phyloP scores from a whole-genome alignment of 192 early-diverging fungal genomes.

The Phycomyces nitens region DNA sequence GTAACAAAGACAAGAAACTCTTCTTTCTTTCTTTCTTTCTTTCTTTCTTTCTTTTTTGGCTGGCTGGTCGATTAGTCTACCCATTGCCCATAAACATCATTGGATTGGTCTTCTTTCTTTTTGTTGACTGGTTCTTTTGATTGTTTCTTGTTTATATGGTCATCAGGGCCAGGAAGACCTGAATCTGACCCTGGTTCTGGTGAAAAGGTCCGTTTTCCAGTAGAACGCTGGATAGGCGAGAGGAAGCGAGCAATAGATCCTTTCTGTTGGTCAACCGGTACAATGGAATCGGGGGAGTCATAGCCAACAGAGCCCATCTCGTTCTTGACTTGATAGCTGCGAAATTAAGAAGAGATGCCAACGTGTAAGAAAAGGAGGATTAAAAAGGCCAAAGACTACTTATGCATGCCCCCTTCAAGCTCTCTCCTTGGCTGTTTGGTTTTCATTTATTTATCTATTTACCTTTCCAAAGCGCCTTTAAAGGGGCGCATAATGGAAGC shows the following conservation, averaged over 20 bases:
- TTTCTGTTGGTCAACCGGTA: conserved; percentile 41
- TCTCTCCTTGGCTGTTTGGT: background rate
- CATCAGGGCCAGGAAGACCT: too few relatives aligned
- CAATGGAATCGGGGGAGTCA: conserved; percentile 42
- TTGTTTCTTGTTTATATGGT: too few relatives aligned
- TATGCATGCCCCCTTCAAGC: too few relatives aligned
- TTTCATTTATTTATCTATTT: background rate
- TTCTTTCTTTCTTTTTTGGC: background rate
- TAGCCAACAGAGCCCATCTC: conserved; percentile 43
- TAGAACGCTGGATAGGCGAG: conserved; percentile 16
- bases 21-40: conserved; percentile 9
- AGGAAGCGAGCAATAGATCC: conserved; percentile 19
- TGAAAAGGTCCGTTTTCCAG: background rate
- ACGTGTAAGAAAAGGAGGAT: too few relatives aligned
- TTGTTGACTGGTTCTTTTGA: too few relatives aligned
- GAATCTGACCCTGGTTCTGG: too few relatives aligned
- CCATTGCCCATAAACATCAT: too few relatives aligned
- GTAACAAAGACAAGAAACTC: background rate
- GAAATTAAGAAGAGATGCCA: conserved; percentile 12
- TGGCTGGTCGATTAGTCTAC: too few relatives aligned
- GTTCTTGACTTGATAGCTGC: conserved; percentile 47
- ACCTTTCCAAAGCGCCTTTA: conserved; percentile 38
- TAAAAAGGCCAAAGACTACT: too few relatives aligned
- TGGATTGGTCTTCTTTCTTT: too few relatives aligned
- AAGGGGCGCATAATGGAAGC: conserved; percentile 43